Evolutionary conservation across 805 yeast genomes (phyloP).

Genomic region (Nakazawaea molendinolei): DNA sequence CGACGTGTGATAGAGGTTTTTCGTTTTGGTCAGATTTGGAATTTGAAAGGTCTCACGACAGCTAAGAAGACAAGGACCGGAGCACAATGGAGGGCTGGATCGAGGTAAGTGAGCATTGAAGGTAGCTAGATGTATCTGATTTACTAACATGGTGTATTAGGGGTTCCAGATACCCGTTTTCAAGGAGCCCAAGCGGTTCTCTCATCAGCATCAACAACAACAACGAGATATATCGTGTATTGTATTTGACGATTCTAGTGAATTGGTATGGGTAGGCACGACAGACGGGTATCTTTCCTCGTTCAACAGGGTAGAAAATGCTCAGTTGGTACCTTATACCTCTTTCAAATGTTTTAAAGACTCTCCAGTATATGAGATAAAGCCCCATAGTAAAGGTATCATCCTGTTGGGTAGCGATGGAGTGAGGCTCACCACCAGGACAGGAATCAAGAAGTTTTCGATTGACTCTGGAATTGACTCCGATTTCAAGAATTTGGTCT

Average conservation of each 20-base stretch:
- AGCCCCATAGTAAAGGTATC: slow-evolving; percentile 52
- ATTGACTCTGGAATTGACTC: slow-evolving; percentile 15
- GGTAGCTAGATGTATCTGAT: slow-evolving; percentile 2
- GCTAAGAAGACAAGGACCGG: too few relatives aligned
- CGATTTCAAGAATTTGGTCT: slow-evolving; percentile 26
- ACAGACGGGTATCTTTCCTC: slow-evolving; percentile 43
- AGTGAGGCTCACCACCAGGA: slow-evolving; percentile 46
- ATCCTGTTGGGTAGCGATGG: slow-evolving; percentile 46
- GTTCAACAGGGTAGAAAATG: slow-evolving; percentile 14
- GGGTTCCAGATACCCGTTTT: slow-evolving; percentile 23
- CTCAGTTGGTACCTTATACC: slow-evolving; percentile 43
- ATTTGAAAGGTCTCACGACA: too few relatives aligned
- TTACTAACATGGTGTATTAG: too few relatives aligned
- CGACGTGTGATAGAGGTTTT: too few relatives aligned
- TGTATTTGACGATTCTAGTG: slow-evolving; percentile 64
- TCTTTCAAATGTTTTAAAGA: slow-evolving; percentile 46
- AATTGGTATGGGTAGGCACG: slow-evolving; percentile 84
- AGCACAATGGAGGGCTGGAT: slow-evolving; percentile 54
- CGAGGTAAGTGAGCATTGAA: slow-evolving; percentile 30
- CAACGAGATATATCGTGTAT: slow-evolving; percentile 24
- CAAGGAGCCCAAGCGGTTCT: slow-evolving; percentile 19
- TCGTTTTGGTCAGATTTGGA: not conserved
- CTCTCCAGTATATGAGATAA: slow-evolving; percentile 42
- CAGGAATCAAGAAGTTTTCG: slow-evolving; percentile 43
- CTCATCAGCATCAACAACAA: slow-evolving; percentile 14